Percentiles rank a stretch among this genome's conserved stretches.
Conservation (phyloP, 2,329 filamentous ascomycete genomes). For the Ophiostoma pallidulum region DNA sequence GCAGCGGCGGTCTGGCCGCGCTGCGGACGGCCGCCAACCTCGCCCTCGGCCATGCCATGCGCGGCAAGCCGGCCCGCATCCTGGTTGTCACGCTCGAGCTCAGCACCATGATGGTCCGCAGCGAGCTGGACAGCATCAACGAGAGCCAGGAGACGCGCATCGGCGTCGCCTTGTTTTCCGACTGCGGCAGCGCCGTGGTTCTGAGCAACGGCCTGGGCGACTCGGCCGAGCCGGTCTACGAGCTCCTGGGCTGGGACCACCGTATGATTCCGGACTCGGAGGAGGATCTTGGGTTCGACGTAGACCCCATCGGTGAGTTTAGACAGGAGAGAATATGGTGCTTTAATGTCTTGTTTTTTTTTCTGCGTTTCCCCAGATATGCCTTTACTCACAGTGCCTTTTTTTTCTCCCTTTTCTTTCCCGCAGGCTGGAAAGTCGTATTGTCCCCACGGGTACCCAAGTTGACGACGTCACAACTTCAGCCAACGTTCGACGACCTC, state of each 20-base stretch:
- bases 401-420: neutral
- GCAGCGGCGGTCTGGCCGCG: constrained; percentile 52
- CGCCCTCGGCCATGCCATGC: constrained; percentile 51
- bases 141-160: constrained; percentile 52
- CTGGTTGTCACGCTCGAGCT: constrained; percentile 57
- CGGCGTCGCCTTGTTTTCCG: constrained; percentile 57
- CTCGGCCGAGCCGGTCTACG: constrained; percentile 39
- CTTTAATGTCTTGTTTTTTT: neutral
- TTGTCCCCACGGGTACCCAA: constrained; percentile 52
- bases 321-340: too few species aligned
- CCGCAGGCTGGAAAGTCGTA: constrained; percentile 54
- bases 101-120: constrained; percentile 51
- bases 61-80: constrained; percentile 50
- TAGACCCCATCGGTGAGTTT: constrained; percentile 49
- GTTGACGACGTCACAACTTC: constrained; percentile 41
- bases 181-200: constrained; percentile 57
- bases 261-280: constrained; percentile 52
- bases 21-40: constrained; percentile 57
- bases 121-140: constrained; percentile 55
- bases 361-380: neutral
- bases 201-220: constrained; percentile 54
- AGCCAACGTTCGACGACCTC: constrained; percentile 45
- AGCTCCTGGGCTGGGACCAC: constrained; percentile 57
- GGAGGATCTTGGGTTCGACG: constrained; percentile 54
- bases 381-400: neutral